Evolutionary conservation across 345 rosid species (phyloP).

Genomic region (Balakata baccata): DNA sequence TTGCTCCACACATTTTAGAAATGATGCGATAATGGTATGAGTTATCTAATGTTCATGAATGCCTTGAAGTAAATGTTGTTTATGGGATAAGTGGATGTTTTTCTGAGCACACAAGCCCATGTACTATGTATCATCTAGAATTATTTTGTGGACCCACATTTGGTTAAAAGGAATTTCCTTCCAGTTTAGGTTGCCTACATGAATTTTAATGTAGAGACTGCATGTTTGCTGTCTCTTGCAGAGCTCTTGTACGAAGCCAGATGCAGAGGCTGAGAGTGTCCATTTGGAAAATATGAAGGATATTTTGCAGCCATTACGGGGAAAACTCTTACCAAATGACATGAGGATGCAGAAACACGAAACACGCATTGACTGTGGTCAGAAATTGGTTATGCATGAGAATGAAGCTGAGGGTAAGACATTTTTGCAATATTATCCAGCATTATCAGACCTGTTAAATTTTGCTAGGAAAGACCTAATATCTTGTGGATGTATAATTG

Average conservation of each 20-base stretch:
- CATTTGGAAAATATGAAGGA: constrained; percentile 40
- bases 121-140: constrained; percentile 9
- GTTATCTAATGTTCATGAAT: constrained; percentile 2
- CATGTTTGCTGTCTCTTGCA: constrained; percentile 44
- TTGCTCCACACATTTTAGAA: not conserved
- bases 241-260: constrained; percentile 85
- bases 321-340: constrained; percentile 20
- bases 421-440: not conserved
- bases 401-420: constrained; percentile 36
- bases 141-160: constrained; percentile 6
- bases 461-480: constrained; percentile 13
- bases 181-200: constrained; percentile 25
- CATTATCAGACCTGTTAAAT: not conserved
- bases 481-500: constrained; percentile 1
- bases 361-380: constrained; percentile 13
- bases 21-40: not conserved
- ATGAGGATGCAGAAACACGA: constrained; percentile 26
- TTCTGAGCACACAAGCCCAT: not conserved
- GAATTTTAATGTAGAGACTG: constrained; percentile 21
- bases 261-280: constrained; percentile 54
- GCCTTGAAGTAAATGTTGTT: constrained; percentile 4
- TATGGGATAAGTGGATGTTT: constrained; percentile 4
- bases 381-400: constrained; percentile 30
- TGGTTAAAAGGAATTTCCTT: constrained; percentile 26
- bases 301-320: constrained; percentile 22